These are phyloP conservation scores for Silene latifolia DNA, from an alignment of 148 eudicot species.

Conservation along the genomic window DNA sequence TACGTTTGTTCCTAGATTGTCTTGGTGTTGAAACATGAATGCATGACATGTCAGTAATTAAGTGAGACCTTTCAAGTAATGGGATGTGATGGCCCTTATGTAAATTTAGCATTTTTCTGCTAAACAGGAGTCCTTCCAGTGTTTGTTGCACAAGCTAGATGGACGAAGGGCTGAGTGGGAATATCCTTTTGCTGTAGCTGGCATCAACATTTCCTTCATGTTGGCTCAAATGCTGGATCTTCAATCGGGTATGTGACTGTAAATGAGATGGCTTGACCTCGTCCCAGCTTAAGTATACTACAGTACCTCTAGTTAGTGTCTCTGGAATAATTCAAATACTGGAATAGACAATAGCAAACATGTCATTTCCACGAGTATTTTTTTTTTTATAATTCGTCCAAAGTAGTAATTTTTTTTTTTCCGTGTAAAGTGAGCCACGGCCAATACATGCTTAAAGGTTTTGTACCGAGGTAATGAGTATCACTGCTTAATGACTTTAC, in stretches of 20 bases:
- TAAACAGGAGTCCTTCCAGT: constrained; percentile 57
- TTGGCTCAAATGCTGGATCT: constrained; percentile 81
- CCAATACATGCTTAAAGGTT: too few species aligned
- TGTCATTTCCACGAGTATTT: background rate
- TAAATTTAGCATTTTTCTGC: background rate
- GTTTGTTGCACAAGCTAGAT: constrained; percentile 58
- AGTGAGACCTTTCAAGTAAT: background rate
- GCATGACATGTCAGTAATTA: background rate
- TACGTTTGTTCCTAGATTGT: background rate
- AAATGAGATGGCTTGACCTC: background rate
- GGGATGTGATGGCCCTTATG: background rate
- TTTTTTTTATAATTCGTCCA: background rate
- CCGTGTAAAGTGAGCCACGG: too few species aligned
- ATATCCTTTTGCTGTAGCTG: constrained; percentile 88
- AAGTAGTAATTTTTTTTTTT: background rate
- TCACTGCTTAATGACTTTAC: too few species aligned
- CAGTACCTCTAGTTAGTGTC: background rate
- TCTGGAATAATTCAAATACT: background rate
- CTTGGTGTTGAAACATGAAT: background rate
- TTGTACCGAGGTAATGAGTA: too few species aligned
- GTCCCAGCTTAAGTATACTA: background rate
- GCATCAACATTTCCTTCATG: constrained; percentile 75
- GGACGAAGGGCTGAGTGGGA: constrained; percentile 83
- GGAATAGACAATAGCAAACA: background rate
- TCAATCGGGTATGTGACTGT: constrained; percentile 56